These are phyloP conservation scores for Paramarasmius palmivorus DNA, from an alignment of 1,284 basidiomycete species.

Conservation along the genomic window DNA sequence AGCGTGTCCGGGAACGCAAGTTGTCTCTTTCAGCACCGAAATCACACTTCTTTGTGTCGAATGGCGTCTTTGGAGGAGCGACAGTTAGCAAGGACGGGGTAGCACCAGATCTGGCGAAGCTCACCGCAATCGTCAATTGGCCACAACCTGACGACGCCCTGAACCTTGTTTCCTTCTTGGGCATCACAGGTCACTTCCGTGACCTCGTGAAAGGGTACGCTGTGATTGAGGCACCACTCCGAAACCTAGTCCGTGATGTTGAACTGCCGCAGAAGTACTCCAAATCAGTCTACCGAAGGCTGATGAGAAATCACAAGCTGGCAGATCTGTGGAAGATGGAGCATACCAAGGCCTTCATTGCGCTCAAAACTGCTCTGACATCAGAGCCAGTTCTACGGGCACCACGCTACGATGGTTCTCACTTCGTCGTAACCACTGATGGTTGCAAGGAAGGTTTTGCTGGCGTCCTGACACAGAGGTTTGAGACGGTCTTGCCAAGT, in stretches of 20 bases:
- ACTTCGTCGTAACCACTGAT: slow-evolving; percentile 17
- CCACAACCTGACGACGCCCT: slow-evolving; percentile 25
- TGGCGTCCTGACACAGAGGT: slow-evolving; percentile 15
- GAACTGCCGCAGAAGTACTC: slow-evolving; percentile 21
- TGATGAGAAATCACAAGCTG: slow-evolving; percentile 21
- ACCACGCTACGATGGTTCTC: slow-evolving; percentile 8
- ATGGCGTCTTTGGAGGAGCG: slow-evolving; percentile 32
- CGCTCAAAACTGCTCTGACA: slow-evolving; percentile 2
- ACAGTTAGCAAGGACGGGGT: slow-evolving; percentile 30
- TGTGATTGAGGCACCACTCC: slow-evolving; percentile 27
- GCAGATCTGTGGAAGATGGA: slow-evolving; percentile 25
- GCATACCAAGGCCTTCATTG: slow-evolving; percentile 21
- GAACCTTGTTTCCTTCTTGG: slow-evolving; percentile 23
- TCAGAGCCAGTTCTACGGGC: slow-evolving; percentile 7
- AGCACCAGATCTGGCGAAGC: slow-evolving; percentile 29
- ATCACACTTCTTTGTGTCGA: slow-evolving; percentile 29
- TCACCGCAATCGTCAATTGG: slow-evolving; percentile 35
- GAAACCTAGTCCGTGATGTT: slow-evolving; percentile 23
- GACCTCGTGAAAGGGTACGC: slow-evolving; percentile 31
- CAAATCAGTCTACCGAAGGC: slow-evolving; percentile 18
- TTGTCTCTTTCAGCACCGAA: slow-evolving; percentile 34
- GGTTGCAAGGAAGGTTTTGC: slow-evolving; percentile 18
- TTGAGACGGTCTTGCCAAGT: not conserved
- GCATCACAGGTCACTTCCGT: slow-evolving; percentile 23
- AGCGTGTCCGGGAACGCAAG: slow-evolving; percentile 17